phyloP scores from a whole-genome alignment of 176 grass and related monocot species.

The Lolium perenne region DNA sequence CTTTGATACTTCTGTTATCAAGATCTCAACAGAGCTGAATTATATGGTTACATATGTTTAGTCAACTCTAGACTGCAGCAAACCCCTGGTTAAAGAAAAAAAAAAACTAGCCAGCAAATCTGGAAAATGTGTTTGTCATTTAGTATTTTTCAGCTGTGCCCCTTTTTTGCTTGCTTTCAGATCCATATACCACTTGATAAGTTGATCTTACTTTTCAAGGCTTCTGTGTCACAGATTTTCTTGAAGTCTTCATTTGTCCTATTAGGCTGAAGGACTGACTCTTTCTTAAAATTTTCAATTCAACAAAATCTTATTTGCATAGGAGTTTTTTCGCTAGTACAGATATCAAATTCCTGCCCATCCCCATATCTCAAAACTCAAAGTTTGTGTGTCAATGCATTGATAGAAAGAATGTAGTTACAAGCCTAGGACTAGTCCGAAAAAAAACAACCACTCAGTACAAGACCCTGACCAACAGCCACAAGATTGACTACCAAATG shows the following conservation, averaged over 20 bases:
- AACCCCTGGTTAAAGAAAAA: not conserved
- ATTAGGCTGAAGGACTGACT: not conserved
- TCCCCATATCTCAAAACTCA: not conserved
- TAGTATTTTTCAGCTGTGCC: not conserved
- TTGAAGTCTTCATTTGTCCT: not conserved
- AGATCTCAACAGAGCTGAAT: not conserved
- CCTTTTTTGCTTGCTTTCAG: not conserved
- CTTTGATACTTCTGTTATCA: not conserved
- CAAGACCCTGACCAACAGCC: not conserved
- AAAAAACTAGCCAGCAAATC: not conserved
- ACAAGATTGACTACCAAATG: not conserved
- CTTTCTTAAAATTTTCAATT: not conserved
- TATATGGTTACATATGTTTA: not conserved
- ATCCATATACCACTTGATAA: not conserved
- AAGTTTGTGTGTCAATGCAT: not conserved
- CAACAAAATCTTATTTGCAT: not conserved
- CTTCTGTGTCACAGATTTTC: not conserved
- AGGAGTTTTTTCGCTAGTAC: not conserved
- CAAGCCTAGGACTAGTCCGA: not conserved
- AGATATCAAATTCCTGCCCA: not conserved
- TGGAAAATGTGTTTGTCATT: not conserved
- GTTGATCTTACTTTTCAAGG: not conserved
- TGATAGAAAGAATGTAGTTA: not conserved
- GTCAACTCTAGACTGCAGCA: not conserved
- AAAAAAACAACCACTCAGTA: not conserved